Evolutionary conservation across 805 yeast genomes (phyloP).

Genomic region (Yarrowia sp.): DNA sequence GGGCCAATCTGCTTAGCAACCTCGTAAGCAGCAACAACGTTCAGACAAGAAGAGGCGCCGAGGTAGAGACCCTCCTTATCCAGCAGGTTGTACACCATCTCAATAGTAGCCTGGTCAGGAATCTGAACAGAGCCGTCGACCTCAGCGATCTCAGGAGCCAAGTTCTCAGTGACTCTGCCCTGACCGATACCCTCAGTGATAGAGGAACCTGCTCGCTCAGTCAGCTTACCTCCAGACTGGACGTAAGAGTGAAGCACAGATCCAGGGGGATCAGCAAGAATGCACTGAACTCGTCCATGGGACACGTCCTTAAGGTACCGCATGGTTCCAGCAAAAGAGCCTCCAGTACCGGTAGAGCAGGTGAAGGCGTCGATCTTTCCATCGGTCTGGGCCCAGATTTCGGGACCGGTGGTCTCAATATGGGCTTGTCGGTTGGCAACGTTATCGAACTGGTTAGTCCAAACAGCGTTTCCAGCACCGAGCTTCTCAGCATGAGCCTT

Average conservation of each 20-base stretch:
- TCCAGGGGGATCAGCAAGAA: slow-evolving; percentile 93
- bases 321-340: slow-evolving; percentile 84
- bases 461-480: slow-evolving; percentile 62
- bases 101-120: slow-evolving; percentile 75
- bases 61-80: slow-evolving; percentile 88
- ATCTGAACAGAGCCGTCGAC: slow-evolving; percentile 79
- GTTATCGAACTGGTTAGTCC: slow-evolving; percentile 93
- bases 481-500: slow-evolving; percentile 73
- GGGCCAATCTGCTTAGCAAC: slow-evolving; percentile 71
- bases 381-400: slow-evolving; percentile 78
- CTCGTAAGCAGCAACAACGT: slow-evolving; percentile 82
- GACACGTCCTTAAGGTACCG: slow-evolving; percentile 70
- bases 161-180: slow-evolving; percentile 83
- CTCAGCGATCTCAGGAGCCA: slow-evolving; percentile 64
- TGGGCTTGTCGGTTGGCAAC: slow-evolving; percentile 85
- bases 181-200: slow-evolving; percentile 97
- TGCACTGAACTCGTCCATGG: slow-evolving; percentile 57
- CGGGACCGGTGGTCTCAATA: slow-evolving; percentile 88
- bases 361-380: slow-evolving; percentile 82
- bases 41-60: slow-evolving; percentile 88
- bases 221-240: slow-evolving; percentile 60
- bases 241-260: slow-evolving; percentile 78
- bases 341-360: slow-evolving; percentile 91
- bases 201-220: slow-evolving; percentile 74
- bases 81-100: slow-evolving; percentile 75